Evolutionary conservation across 306 rosid species (phyloP), one percentile per base, ranked within the genome.

Genomic region (Trifolium repens): DNA sequence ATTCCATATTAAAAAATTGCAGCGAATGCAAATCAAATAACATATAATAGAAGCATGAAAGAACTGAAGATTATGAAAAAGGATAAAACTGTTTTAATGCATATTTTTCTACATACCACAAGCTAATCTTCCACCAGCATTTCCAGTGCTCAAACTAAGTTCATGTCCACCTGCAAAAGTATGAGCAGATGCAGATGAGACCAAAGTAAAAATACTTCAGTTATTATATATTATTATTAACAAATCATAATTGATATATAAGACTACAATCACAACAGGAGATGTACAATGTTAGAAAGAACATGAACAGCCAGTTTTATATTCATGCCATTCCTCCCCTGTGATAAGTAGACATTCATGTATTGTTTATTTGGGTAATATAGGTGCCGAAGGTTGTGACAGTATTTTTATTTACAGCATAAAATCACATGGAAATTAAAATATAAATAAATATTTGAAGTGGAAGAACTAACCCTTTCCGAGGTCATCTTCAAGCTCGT

Each of bases 101-200:
- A 81, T 8, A 26, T 30, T 67, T 73, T 40, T 75, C 69, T 34
- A 66, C 93, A 81, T 92, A 92, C 98, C 98, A 66, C 94, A 92
- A 70, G 96, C 97, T 89, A 92, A 79, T 84, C 97, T 90, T 86
- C 97, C 97, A 70, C 96, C 97, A 53, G 97, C 96, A 73, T 92
- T 92, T 50, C 97, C 97, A 58, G 96, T 92, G 79, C 69, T 88
- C 81, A 84, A 80, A 82, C 96, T 88, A 82, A 92, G 97, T 71
- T 90, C 97, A 27, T 92, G 97, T 64, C 94, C 97, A 77, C 96
- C 96, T 92, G 75, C 76, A 84, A 67, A 82, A 75, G 68, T 77
- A 84, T 63, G 60, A 76, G 44, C 68, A 71, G 47, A 60, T 15
- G 79, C 12, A 55, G 67, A 47, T 66, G 60, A 78, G 81, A 46